phyloP scores from a whole-genome alignment of 768 basidiomycete genomes.

The Calocybe cyanea region DNA sequence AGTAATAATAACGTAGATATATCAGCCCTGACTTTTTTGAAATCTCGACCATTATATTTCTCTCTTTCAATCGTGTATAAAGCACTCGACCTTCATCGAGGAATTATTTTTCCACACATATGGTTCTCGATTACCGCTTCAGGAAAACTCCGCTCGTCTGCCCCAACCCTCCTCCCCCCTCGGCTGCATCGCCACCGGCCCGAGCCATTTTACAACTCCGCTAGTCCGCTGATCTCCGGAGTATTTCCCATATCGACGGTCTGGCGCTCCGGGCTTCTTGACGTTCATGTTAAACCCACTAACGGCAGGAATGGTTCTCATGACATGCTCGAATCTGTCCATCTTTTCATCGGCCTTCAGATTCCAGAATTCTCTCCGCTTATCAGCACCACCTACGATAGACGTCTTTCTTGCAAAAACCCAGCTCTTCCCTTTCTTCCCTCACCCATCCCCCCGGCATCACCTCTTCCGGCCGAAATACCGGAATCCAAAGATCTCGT shows the following conservation, averaged over 20 bases:
- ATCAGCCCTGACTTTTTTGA: no score
- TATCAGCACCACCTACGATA: background rate
- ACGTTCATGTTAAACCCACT: conserved; percentile 1
- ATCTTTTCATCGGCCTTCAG: background rate
- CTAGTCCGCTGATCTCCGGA: conserved; percentile 14
- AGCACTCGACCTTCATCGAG: no score
- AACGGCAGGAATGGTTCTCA: conserved; percentile 8
- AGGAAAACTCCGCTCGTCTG: conserved; percentile 14
- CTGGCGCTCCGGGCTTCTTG: conserved; percentile 5
- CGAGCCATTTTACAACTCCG: conserved; percentile 4
- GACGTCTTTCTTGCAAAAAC: background rate
- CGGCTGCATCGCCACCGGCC: conserved; percentile 15
- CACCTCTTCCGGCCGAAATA: conserved; percentile 1
- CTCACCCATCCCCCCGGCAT: background rate
- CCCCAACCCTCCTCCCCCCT: no score
- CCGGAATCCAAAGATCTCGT: conserved; percentile 7
- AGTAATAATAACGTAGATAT: no score
- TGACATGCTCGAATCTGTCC: conserved; percentile 1
- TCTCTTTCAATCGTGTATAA: no score
- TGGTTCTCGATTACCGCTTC: conserved; percentile 12
- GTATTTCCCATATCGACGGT: conserved; percentile 5
- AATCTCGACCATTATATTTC: no score
- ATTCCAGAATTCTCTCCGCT: conserved; percentile 1
- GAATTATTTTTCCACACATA: conserved; percentile 6
- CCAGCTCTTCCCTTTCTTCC: background rate